Base-by-base conservation (phyloP, 306 rosid species). In the Argentina anserina region DNA sequence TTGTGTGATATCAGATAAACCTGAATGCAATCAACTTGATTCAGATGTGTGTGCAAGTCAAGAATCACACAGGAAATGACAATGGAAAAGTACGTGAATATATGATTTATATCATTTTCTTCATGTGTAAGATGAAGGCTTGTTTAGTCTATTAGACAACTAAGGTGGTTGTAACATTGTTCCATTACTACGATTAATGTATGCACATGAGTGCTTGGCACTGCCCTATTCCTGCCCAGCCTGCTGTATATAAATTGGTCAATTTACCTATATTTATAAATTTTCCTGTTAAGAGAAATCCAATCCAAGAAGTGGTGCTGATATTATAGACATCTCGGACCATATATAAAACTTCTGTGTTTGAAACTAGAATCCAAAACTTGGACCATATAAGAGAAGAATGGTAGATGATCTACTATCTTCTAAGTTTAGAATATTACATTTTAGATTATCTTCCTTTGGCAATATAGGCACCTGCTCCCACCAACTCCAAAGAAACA, bases 401-500 rank as follows among this genome's bases (percentile, higher is more conserved):
- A 8, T 23, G 49, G 50, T 23, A 17, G 42, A 17, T 69, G 2
- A 71, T 39, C 75, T 71, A 33, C 66, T 0, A 71, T 39, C 75
- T 71, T 49, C 66, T 0, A 36, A 37, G 56, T 14, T 37, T 29
- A 1, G 20, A 15, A 63, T 10, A 23, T 37, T 34, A 50, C 46
- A 49, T 36, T 10, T 6, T 49, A 28, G 25, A 2, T 7, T n/a
- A 45, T 29, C 60, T 47, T 17, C 17, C 10, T 14, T 23, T 47
- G 59, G 29, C 33, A 67, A 13, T 6, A 58, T 26, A 23, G 6
- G 28, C n/a, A 53, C 65, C 65, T 37, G 14, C 49, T 37, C 28
- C 49, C 50, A 70, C 40, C 74, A 23, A 70, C 74, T 53, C 74
- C 50, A 70, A 26, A 71, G 26, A 29, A 53, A 39, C 3, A n/a